Evolutionary conservation across 2,329 filamentous ascomycete genomes (phyloP).

Genomic region (Aspergillus ibericus): DNA sequence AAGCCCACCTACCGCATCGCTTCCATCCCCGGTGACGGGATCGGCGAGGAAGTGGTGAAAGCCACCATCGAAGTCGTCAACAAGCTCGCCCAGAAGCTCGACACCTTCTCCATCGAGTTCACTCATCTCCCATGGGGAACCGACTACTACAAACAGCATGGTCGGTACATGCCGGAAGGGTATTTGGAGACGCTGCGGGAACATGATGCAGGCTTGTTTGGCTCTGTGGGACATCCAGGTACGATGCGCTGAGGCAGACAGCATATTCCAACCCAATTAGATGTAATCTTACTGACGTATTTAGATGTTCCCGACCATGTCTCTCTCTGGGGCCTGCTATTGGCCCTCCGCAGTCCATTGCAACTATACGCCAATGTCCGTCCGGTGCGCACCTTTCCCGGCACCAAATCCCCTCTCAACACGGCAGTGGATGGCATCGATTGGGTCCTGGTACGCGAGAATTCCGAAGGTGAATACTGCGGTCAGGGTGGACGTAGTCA

Average conservation of each 20-base stretch:
- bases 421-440: conserved; percentile 52
- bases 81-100: conserved; percentile 45
- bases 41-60: conserved; percentile 63
- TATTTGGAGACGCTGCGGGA: conserved; percentile 52
- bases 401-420: conserved; percentile 53
- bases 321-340: conserved; percentile 56
- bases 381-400: conserved; percentile 52
- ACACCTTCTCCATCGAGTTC: conserved; percentile 53
- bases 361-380: conserved; percentile 60
- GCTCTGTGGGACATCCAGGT: conserved; percentile 60
- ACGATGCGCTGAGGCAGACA: conserved; percentile 13
- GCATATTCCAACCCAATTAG: background rate
- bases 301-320: conserved; percentile 58
- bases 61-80: conserved; percentile 53
- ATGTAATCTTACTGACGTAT: background rate
- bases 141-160: conserved; percentile 49
- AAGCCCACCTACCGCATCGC: conserved; percentile 48
- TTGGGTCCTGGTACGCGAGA: conserved; percentile 58
- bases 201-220: conserved; percentile 59
- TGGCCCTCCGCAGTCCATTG: conserved; percentile 57
- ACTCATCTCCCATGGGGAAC: conserved; percentile 46
- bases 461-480: conserved; percentile 57
- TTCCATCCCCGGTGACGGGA: conserved; percentile 64
- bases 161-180: conserved; percentile 55
- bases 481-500: conserved; percentile 57